These are phyloP conservation scores for Globisporangium cystogenes DNA, from an alignment of 352 stramenopile species.

Conservation along the genomic window DNA sequence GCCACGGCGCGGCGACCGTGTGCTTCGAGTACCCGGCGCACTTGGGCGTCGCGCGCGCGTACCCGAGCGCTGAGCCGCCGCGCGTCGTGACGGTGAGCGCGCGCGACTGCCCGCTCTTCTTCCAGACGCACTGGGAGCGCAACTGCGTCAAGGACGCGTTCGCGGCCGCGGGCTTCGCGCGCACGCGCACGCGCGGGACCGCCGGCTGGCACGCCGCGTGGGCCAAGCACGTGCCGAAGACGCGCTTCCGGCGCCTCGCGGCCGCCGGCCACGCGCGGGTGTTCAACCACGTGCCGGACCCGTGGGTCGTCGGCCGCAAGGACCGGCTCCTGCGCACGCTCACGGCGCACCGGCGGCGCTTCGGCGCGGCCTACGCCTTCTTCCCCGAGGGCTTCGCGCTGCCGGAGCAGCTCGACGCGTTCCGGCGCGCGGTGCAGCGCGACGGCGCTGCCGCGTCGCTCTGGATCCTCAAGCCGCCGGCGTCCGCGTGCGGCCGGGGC, in stretches of 20 bases:
- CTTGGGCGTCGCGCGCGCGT: conserved; percentile 41
- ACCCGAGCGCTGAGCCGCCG: conserved; percentile 12
- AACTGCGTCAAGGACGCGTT: conserved; percentile 93
- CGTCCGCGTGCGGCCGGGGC: conserved; percentile 79
- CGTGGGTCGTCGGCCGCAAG: conserved; percentile 88
- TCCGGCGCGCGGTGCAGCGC: conserved; percentile 41
- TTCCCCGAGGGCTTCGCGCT: conserved; percentile 84
- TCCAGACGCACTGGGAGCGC: conserved; percentile 88
- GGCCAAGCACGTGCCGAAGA: conserved; percentile 66
- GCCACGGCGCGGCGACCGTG: conserved; percentile 50
- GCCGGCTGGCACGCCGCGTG: conserved; percentile 50
- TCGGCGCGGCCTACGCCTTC: conserved; percentile 62
- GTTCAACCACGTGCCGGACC: conserved; percentile 89
- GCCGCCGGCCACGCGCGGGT: conserved; percentile 39
- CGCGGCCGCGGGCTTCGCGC: conserved; percentile 56
- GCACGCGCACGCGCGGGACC: conserved; percentile 53
- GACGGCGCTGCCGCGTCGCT: conserved; percentile 22
- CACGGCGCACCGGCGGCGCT: conserved; percentile 42
- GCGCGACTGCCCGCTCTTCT: conserved; percentile 41
- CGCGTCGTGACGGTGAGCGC: conserved; percentile 34
- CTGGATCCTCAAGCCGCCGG: conserved; percentile 88
- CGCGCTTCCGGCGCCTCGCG: conserved; percentile 47
- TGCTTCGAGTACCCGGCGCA: conserved; percentile 88
- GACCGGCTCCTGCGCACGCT: conserved; percentile 85
- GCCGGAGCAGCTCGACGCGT: conserved; percentile 60